Conservation (phyloP, 371 early-diverging fungal genomes). For the Capniomyces stellatus region DNA sequence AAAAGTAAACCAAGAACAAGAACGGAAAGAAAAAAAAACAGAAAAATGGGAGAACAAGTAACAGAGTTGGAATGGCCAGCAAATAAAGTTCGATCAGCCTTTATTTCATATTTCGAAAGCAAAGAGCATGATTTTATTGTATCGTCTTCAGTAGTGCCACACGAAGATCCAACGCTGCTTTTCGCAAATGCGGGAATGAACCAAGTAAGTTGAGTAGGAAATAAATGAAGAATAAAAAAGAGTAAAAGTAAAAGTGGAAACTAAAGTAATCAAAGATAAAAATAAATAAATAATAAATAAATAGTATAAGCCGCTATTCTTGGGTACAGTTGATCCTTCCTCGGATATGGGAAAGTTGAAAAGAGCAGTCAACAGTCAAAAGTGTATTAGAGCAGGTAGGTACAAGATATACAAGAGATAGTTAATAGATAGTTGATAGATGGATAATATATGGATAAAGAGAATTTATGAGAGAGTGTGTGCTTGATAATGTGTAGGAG, state of each 20-base stretch:
- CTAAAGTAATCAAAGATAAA: too few relatives aligned
- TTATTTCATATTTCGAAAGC: conserved; percentile 75
- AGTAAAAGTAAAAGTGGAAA: too few relatives aligned
- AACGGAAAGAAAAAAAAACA: too few relatives aligned
- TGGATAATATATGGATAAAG: too few relatives aligned
- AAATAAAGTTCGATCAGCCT: conserved; percentile 67
- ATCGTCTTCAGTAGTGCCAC: conserved; percentile 89
- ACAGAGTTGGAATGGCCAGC: conserved; percentile 88
- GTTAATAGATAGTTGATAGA: background rate
- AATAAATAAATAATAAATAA: background rate
- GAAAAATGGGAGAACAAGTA: too few relatives aligned
- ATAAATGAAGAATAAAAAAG: too few relatives aligned
- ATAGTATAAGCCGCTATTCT: conserved; percentile 93
- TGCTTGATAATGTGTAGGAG: conserved; percentile 74
- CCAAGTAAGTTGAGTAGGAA: conserved; percentile 44
- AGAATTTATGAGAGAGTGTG: too few relatives aligned
- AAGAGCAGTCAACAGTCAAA: conserved; percentile 93
- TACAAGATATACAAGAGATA: conserved; percentile 12
- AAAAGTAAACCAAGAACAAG: too few relatives aligned
- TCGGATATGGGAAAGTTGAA: conserved; percentile 76
- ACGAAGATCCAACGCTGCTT: conserved; percentile 93
- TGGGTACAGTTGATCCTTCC: conserved; percentile 85
- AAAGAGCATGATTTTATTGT: conserved; percentile 68
- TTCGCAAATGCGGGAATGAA: conserved; percentile 99
- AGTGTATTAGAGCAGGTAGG: conserved; percentile 94